phyloP scores from a whole-genome alignment of 2,329 filamentous ascomycete genomes.

The Fusarium staphyleae region DNA sequence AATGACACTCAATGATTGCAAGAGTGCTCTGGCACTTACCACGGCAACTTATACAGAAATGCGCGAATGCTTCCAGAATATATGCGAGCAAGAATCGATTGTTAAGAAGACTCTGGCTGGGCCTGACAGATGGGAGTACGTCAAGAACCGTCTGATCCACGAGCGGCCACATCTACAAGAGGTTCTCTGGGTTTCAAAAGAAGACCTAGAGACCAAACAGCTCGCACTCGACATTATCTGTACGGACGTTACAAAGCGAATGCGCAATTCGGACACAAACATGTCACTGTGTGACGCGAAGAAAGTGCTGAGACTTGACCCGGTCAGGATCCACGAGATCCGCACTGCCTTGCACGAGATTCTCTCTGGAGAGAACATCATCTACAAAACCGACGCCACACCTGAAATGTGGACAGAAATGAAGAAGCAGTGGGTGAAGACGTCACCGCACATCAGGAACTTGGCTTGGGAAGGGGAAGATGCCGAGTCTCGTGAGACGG shows the following conservation, averaged over 20 bases:
- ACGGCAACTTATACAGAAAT: conserved; percentile 68
- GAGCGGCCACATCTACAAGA: conserved; percentile 69
- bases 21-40: conserved; percentile 71
- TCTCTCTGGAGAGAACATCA: conserved; percentile 70
- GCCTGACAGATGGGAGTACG: conserved; percentile 74
- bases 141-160: conserved; percentile 71
- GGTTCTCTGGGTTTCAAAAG: conserved; percentile 65
- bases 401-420: conserved; percentile 74
- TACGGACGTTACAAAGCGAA: conserved; percentile 81
- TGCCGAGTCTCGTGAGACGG: conserved; percentile 60
- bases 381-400: conserved; percentile 75
- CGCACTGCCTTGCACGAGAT: conserved; percentile 71
- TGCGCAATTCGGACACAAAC: conserved; percentile 69
- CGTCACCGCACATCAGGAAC: conserved; percentile 61
- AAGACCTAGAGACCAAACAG: conserved; percentile 66
- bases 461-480: conserved; percentile 61
- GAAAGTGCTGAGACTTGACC: conserved; percentile 59
- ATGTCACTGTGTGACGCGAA: conserved; percentile 80
- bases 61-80: conserved; percentile 71
- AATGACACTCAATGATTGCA: conserved; percentile 81
- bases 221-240: conserved; percentile 81
- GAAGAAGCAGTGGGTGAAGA: conserved; percentile 71
- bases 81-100: conserved; percentile 72
- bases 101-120: conserved; percentile 80
- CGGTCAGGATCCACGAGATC: conserved; percentile 59